Evolutionary conservation across 257 asterid genomes (phyloP).

Genomic region (Ehretia macrophylla): DNA sequence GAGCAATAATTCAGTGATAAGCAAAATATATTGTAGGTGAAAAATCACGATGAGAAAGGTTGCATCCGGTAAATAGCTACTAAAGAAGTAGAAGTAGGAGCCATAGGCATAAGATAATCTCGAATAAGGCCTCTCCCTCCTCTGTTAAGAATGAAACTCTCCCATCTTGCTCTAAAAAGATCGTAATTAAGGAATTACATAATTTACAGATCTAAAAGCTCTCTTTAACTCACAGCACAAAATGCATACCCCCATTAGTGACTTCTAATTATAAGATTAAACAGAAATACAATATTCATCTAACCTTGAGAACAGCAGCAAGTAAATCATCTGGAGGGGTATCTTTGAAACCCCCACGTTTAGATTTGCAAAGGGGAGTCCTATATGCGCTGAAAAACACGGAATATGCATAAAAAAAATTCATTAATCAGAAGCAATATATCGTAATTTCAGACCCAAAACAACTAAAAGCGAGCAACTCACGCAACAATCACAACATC

Average conservation of each 20-base stretch:
- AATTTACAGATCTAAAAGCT: too few relatives aligned
- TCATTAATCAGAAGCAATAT: not conserved
- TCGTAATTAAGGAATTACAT: too few relatives aligned
- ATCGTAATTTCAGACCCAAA: not conserved
- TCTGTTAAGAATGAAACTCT: too few relatives aligned
- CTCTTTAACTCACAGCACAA: not conserved
- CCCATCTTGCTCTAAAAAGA: too few relatives aligned
- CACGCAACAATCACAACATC: conserved; percentile 89
- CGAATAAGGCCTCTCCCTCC: too few relatives aligned
- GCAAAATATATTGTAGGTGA: not conserved
- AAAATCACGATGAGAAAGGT: too few relatives aligned
- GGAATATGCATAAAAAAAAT: not conserved
- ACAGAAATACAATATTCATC: conserved; percentile 3
- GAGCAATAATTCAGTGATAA: not conserved
- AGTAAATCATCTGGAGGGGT: conserved; percentile 88
- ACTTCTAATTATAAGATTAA: too few relatives aligned
- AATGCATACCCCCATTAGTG: not conserved
- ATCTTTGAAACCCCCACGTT: conserved; percentile 85
- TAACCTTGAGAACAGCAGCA: conserved; percentile 82
- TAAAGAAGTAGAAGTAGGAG: too few relatives aligned
- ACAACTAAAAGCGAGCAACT: conserved; percentile 20
- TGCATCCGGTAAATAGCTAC: too few relatives aligned
- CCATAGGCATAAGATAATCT: too few relatives aligned
- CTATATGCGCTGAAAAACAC: conserved; percentile 57
- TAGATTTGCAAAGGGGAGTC: conserved; percentile 80